These are phyloP conservation scores for Ceratocystiopsis sp. DNA, from an alignment of 2,329 filamentous ascomycete genomes.

Conservation along the genomic window DNA sequence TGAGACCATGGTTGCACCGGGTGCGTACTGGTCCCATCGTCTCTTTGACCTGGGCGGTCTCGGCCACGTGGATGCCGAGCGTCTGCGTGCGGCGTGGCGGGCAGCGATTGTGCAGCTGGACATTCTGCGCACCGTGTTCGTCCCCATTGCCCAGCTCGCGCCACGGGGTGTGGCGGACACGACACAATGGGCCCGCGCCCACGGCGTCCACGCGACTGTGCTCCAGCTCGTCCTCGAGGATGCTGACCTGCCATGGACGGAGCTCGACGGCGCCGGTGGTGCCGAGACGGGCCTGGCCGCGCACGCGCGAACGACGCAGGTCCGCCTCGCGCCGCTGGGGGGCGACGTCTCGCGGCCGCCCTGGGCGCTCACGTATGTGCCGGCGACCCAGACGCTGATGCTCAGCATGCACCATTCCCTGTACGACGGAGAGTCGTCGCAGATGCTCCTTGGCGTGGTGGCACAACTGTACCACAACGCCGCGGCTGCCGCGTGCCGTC, in stretches of 20 bases:
- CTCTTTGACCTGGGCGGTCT: constrained; percentile 16
- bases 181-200: no score
- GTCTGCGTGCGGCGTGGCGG: constrained; percentile 18
- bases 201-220: no score
- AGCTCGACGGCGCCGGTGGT: neutral
- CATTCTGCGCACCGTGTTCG: constrained; percentile 20
- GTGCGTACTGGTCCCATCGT: constrained; percentile 22
- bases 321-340: neutral
- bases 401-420: constrained; percentile 39
- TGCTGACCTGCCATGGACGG: no score
- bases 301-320: no score
- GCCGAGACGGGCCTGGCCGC: no score
- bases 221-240: no score
- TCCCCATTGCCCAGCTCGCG: constrained; percentile 13
- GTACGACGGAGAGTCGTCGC: constrained; percentile 44
- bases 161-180: neutral
- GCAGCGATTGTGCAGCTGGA: constrained; percentile 15
- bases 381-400: constrained; percentile 16
- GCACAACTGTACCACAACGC: constrained; percentile 1
- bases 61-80: constrained; percentile 12
- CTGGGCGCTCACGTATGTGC: constrained; percentile 19
- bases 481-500: neutral
- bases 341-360: constrained; percentile 11
- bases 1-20: constrained; percentile 20
- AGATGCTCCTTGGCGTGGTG: constrained; percentile 30